Base-by-base conservation (phyloP, 805 yeast genomes). In the Saccharomyces jurei region DNA sequence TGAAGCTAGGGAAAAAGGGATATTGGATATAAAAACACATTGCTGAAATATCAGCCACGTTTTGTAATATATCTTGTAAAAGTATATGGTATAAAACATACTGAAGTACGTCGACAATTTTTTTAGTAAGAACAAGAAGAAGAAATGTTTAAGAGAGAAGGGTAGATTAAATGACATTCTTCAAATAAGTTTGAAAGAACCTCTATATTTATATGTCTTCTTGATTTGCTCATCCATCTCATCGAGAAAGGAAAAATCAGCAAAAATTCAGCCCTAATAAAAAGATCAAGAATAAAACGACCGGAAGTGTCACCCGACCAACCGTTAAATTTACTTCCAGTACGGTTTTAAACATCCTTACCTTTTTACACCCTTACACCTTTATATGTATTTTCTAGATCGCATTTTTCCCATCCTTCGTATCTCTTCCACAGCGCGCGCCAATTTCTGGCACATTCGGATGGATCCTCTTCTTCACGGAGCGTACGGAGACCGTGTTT, bases 31-130 rank as follows among this genome's bases (percentile, higher is more conserved):
- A 13, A 31, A 32, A 41, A 46, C 48, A 11, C 25, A 36, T 17
- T 17, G 25, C 44, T 6, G 8, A 36, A 36, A 5, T 6, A 17
- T 17, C 10, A 6, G 44, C 5, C 4, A 36, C 11, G 44, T 11
- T 6, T 36, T 36, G 44, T 36, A 17, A 44, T 41, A 52, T 41
- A 41, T 14, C 29, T 13, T 6, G 10, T n/a, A 3, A 26, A 36
- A 36, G 26, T 17, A 49, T 26, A 36, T 67, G 73, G 71, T 63
- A 54, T 54, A 65, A 53, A 62, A 75, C 81, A 71, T 78, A 78
- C 81, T 87, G 95, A 87, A 87, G 96, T 89, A 89, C 96, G 96
- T 89, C 96, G 95, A 85, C 94, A 80, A 77, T 79, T 55, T 58
- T 70, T 64, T 64, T 56, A 61, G 55, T 57, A 52, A 52, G 50